Conservation (phyloP, 257 asterid genomes). For the Solanum paucissectum region DNA sequence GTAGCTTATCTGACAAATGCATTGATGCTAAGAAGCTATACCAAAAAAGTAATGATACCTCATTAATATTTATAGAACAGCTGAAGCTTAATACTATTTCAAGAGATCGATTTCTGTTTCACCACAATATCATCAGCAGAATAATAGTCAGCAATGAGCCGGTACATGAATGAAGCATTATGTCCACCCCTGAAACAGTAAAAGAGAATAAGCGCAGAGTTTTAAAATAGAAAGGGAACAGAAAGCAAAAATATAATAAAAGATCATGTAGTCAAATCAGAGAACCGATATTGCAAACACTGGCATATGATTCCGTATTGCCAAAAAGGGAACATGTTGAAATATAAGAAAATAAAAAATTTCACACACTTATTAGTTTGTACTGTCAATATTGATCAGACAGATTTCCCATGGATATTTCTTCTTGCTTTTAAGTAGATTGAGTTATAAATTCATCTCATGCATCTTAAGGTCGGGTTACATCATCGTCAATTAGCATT, state of each 20-base stretch:
- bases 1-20: not conserved
- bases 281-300: not conserved
- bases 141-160: slow-evolving; percentile 92
- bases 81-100: slow-evolving; percentile 20
- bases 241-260: not conserved
- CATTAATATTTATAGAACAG: slow-evolving; percentile 9
- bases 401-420: not conserved
- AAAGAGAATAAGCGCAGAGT: slow-evolving; percentile 2
- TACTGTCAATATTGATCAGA: not conserved
- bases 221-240: not conserved
- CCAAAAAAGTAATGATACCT: slow-evolving; percentile 8
- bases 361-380: not conserved
- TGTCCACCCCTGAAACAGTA: slow-evolving; percentile 73
- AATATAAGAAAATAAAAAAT: not conserved
- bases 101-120: slow-evolving; percentile 51
- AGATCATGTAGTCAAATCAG: not conserved
- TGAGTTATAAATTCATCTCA: not conserved
- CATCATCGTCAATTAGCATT: not conserved
- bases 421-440: not conserved
- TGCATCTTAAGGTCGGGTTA: not conserved
- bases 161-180: slow-evolving; percentile 87
- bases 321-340: not conserved
- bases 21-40: not conserved
- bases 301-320: not conserved
- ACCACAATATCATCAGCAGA: slow-evolving; percentile 82